phyloP scores from a whole-genome alignment of 2,329 filamentous ascomycete species.

The Aureobasidium subglaciale region DNA sequence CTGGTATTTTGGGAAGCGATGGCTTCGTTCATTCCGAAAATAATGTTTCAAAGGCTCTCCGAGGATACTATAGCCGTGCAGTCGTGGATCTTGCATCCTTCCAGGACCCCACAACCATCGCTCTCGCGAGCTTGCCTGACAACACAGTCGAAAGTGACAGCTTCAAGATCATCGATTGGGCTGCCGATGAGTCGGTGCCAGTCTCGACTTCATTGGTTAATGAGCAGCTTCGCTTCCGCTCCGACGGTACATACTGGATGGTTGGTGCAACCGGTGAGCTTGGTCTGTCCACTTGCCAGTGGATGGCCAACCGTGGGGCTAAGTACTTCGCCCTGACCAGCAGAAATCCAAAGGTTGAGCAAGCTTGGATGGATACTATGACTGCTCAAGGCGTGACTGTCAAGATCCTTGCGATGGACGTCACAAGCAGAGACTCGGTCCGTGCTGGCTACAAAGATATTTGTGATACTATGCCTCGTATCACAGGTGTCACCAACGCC shows the following conservation, averaged over 20 bases:
- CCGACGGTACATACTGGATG: conserved; percentile 28
- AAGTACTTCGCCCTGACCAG: conserved; percentile 27
- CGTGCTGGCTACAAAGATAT: not conserved
- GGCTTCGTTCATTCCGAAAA: not conserved
- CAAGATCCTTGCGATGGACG: conserved; percentile 1
- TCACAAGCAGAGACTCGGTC: not conserved
- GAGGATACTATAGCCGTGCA: not conserved
- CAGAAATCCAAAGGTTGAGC: conserved; percentile 24
- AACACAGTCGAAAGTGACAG: not conserved
- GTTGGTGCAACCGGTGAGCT: conserved; percentile 27
- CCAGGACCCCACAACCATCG: not conserved
- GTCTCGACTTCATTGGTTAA: conserved; percentile 3
- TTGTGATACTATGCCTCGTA: conserved; percentile 21
- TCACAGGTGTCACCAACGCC: conserved; percentile 39
- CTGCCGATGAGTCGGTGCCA: not conserved
- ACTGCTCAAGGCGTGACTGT: not conserved
- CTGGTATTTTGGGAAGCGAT: not conserved
- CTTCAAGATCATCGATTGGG: not conserved
- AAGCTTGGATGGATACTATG: conserved; percentile 1
- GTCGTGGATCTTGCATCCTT: not conserved
- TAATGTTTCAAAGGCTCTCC: not conserved
- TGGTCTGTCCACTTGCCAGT: conserved; percentile 26
- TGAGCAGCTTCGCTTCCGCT: not conserved
- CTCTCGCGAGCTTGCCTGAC: not conserved
- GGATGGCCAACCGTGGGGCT: conserved; percentile 28